These are phyloP conservation scores for Phytophthora tentaculata DNA, from an alignment of 352 stramenopile species.

Conservation along the genomic window DNA sequence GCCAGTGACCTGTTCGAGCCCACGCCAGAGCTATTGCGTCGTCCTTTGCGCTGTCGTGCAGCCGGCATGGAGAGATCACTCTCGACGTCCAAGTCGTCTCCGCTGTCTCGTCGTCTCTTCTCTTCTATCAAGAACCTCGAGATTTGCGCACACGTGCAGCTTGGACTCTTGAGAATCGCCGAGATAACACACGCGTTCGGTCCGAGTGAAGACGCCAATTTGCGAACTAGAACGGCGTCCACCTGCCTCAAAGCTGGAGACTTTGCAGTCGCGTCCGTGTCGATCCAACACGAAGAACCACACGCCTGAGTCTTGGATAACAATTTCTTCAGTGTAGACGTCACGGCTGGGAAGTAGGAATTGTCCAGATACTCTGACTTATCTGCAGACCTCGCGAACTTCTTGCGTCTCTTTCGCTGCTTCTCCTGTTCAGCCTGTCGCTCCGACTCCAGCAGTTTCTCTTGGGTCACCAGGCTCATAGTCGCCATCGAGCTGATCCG, in stretches of 20 bases:
- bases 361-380: constrained; percentile 79
- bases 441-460: constrained; percentile 62
- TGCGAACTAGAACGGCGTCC: constrained; percentile 56
- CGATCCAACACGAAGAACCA: constrained; percentile 50
- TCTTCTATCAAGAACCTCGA: constrained; percentile 37
- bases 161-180: constrained; percentile 44
- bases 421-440: constrained; percentile 45
- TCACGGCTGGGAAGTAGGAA: constrained; percentile 54
- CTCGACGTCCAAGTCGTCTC: constrained; percentile 25
- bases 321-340: constrained; percentile 25
- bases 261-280: background rate
- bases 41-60: constrained; percentile 27
- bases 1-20: constrained; percentile 33
- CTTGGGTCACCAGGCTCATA: constrained; percentile 62
- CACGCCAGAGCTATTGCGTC: constrained; percentile 13
- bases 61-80: constrained; percentile 3
- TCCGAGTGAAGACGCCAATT: constrained; percentile 47
- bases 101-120: constrained; percentile 30
- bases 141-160: constrained; percentile 42
- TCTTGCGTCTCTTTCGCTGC: constrained; percentile 42
- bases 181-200: constrained; percentile 57
- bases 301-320: constrained; percentile 38
- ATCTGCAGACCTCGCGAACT: constrained; percentile 51
- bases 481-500: constrained; percentile 66
- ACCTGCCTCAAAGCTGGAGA: constrained; percentile 29